Percentiles rank a stretch among this genome's conserved stretches.
Conservation (phyloP, 768 basidiomycete species). For the Suillus decipiens region DNA sequence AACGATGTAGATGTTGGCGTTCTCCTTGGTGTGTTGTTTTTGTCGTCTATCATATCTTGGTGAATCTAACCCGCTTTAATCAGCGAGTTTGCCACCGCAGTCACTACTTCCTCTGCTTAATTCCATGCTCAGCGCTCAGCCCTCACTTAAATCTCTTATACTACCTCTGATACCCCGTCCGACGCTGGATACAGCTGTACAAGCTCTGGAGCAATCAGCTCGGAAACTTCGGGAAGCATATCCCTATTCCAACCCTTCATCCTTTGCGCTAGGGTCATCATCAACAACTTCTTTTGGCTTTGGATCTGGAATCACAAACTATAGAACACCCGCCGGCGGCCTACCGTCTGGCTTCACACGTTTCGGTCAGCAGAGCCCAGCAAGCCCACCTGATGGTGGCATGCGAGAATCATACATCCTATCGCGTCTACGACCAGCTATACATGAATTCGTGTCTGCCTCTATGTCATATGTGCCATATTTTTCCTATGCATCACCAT, state of each 20-base stretch:
- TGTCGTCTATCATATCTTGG: conserved; percentile 10
- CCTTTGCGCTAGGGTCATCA: conserved; percentile 29
- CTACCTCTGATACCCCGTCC: conserved; percentile 84
- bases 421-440: conserved; percentile 72
- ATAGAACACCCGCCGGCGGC: conserved; percentile 21
- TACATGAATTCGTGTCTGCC: conserved; percentile 74
- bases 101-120: conserved; percentile 74
- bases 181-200: conserved; percentile 70
- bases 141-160: conserved; percentile 68
- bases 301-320: conserved; percentile 23
- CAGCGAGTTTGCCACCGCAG: conserved; percentile 79
- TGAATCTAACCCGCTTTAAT: conserved; percentile 19
- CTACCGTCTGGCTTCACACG: conserved; percentile 35
- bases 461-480: conserved; percentile 84
- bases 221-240: conserved; percentile 80
- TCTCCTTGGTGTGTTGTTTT: conserved; percentile 60
- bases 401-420: conserved; percentile 85
- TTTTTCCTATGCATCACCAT: conserved; percentile 56
- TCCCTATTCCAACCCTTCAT: conserved; percentile 66
- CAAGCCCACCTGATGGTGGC: conserved; percentile 37
- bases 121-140: conserved; percentile 66
- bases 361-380: conserved; percentile 29
- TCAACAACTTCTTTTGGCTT: conserved; percentile 38
- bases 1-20: conserved; percentile 73
- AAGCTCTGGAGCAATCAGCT: conserved; percentile 66